Conservation (phyloP, 345 rosid species). For the Eucalyptus brandiana region DNA sequence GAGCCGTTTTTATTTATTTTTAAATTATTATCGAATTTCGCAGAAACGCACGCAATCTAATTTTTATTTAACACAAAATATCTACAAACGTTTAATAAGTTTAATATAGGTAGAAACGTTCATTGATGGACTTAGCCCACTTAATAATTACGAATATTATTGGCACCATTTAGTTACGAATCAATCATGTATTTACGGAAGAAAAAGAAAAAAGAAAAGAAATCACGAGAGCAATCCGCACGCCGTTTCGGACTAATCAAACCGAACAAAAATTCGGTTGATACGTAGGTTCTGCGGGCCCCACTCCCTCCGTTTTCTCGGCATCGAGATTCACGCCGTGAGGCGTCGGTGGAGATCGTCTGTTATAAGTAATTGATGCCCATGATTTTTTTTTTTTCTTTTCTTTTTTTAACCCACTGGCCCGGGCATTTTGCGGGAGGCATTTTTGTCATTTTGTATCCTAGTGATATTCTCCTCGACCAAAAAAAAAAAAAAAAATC, state of each 20-base stretch:
- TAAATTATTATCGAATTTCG: no score
- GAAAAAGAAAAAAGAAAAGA: no score
- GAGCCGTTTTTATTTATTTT: no score
- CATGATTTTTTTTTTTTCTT: background rate
- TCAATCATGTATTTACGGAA: background rate
- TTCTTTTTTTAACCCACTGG: background rate
- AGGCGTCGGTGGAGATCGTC: background rate
- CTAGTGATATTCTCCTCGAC: background rate
- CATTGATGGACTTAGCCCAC: background rate
- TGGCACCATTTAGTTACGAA: background rate
- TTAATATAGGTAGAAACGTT: background rate
- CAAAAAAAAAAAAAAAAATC: no score
- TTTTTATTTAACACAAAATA: background rate
- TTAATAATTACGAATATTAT: background rate
- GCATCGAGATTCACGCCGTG: background rate
- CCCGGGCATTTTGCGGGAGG: background rate
- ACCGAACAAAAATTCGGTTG: background rate
- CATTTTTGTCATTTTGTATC: background rate
- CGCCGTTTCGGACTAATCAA: background rate
- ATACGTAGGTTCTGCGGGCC: background rate
- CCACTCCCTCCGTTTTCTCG: background rate
- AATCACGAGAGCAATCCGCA: background rate
- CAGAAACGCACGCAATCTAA: fast-evolving
- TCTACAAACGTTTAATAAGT: no score
- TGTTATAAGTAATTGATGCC: background rate